A percentile compares a stretch with the other conserved stretches of the same genome.
Evolutionary conservation across 768 basidiomycete species (phyloP).

Genomic region (Mycena galopus): DNA sequence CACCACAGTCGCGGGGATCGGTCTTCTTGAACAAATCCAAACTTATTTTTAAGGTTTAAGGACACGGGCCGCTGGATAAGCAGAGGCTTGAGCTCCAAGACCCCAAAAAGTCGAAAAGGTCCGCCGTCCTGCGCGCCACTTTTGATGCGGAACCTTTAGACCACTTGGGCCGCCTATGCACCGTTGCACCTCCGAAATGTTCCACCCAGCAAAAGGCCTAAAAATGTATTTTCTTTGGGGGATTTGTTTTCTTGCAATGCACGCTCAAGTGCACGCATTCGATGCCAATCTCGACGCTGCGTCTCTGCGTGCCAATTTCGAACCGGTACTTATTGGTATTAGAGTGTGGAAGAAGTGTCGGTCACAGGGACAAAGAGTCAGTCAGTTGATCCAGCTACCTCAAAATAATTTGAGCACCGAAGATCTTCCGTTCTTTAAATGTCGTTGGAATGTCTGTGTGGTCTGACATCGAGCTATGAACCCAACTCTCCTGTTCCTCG

Average conservation of each 20-base stretch:
- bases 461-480: slow-evolving; percentile 14
- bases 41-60: no score
- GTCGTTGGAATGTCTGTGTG: not conserved
- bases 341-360: not conserved
- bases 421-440: slow-evolving; percentile 16
- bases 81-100: not conserved
- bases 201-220: not conserved
- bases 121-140: not conserved
- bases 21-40: no score
- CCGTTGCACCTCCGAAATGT: not conserved
- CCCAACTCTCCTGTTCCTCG: not conserved
- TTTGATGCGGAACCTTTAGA: not conserved
- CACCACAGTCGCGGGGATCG: no score
- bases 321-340: not conserved
- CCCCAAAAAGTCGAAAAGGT: not conserved
- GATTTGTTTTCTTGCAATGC: no score
- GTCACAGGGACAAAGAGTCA: not conserved
- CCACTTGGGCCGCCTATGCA: not conserved
- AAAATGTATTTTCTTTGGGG: no score
- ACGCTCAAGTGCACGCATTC: not conserved
- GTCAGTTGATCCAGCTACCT: slow-evolving; percentile 23
- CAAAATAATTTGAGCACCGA: slow-evolving; percentile 13
- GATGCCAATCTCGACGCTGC: not conserved
- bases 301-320: not conserved
- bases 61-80: not conserved